phyloP scores from a whole-genome alignment of 176 grass and related monocot species.

The Zea luxurians region DNA sequence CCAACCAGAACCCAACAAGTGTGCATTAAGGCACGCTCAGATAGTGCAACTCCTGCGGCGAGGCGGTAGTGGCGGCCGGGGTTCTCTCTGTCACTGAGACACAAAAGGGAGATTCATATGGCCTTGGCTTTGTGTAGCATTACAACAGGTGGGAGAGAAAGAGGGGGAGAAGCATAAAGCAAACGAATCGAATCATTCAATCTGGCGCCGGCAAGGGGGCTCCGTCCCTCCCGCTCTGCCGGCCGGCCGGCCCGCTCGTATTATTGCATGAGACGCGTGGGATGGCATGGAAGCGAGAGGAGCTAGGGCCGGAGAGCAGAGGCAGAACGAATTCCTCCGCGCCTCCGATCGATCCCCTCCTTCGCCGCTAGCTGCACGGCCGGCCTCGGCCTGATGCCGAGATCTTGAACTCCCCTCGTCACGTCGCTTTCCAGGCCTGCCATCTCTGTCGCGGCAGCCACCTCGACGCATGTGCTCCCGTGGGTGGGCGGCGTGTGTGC shows the following conservation, averaged over 20 bases:
- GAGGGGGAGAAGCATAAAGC: not conserved
- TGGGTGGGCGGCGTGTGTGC: constrained; percentile 1
- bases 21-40: constrained; percentile 27
- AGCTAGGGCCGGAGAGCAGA: not conserved
- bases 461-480: constrained; percentile 43
- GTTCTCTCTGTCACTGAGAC: constrained; percentile 20
- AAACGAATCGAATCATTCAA: constrained; percentile 21
- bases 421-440: constrained; percentile 37
- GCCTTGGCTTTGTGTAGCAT: constrained; percentile 48
- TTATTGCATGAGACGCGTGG: constrained; percentile 31
- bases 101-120: constrained; percentile 33
- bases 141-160: not conserved
- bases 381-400: not conserved
- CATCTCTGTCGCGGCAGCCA: not conserved
- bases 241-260: not conserved
- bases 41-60: not conserved
- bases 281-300: not conserved
- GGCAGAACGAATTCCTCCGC: not conserved
- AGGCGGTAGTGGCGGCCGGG: not conserved
- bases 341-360: not conserved
- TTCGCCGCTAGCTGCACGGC: not conserved
- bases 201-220: not conserved
- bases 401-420: constrained; percentile 31
- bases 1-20: constrained; percentile 17
- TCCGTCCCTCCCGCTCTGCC: not conserved